Evolutionary conservation across 495 filamentous ascomycete genomes (phyloP).

Genomic region (Aspergillus conjunctus): DNA sequence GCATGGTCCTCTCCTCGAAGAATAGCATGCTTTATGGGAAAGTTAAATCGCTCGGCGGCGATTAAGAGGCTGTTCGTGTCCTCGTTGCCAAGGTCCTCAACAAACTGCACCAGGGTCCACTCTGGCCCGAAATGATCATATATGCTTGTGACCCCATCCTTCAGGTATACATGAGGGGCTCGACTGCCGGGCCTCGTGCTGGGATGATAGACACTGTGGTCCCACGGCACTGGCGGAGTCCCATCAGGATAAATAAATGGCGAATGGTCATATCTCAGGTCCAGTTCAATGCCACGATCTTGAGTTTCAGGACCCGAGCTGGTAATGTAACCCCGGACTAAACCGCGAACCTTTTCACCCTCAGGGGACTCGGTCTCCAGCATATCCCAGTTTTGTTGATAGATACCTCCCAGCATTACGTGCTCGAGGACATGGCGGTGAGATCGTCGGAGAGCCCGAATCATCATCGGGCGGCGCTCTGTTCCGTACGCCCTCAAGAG

Average conservation of each 20-base stretch:
- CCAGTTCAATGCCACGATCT: constrained; percentile 35
- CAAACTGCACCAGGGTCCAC: constrained; percentile 35
- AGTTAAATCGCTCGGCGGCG: background rate
- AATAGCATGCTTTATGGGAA: constrained; percentile 17
- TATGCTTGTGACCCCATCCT: constrained; percentile 28
- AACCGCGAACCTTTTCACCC: background rate
- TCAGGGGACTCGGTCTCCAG: background rate
- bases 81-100: background rate
- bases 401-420: background rate
- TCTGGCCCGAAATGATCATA: constrained; percentile 33
- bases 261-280: constrained; percentile 27
- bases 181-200: constrained; percentile 33
- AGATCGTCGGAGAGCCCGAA: constrained; percentile 2
- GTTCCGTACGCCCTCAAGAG: constrained; percentile 27
- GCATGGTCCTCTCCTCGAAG: constrained; percentile 18
- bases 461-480: constrained; percentile 27
- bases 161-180: constrained; percentile 38
- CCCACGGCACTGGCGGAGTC: constrained; percentile 19
- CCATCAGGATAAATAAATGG: constrained; percentile 25
- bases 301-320: constrained; percentile 25
- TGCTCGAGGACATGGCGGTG: constrained; percentile 10
- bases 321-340: constrained; percentile 6
- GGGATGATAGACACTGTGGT: constrained; percentile 23
- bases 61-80: background rate
- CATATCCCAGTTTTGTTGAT: background rate